Conservation (phyloP, 441 rosid genomes). For the Euphorbia schlechtendalii region DNA sequence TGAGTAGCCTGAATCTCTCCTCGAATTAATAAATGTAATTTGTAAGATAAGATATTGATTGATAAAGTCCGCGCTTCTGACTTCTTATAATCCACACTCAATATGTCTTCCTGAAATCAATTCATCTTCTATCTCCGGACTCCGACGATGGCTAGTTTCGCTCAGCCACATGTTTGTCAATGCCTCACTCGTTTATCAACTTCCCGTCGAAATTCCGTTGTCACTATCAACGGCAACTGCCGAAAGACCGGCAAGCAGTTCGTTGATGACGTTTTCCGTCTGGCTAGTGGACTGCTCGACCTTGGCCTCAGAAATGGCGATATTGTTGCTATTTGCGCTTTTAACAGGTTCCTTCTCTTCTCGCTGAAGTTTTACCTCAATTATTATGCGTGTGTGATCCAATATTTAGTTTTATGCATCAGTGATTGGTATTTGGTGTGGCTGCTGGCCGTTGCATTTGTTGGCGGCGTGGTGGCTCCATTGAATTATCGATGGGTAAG, state of each 20-base stretch:
- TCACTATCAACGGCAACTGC: slow-evolving; percentile 38
- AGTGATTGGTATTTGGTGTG: slow-evolving; percentile 69
- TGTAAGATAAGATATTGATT: neutral
- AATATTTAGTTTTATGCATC: neutral
- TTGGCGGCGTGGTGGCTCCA: slow-evolving; percentile 74
- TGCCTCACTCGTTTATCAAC: slow-evolving; percentile 55
- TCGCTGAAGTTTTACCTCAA: neutral
- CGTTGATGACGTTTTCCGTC: slow-evolving; percentile 40
- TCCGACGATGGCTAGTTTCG: slow-evolving; percentile 42
- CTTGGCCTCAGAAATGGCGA: slow-evolving; percentile 52
- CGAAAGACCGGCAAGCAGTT: slow-evolving; percentile 51
- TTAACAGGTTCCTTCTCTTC: slow-evolving; percentile 47
- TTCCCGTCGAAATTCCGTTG: slow-evolving; percentile 33
- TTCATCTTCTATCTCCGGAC: neutral
- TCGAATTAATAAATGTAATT: neutral
- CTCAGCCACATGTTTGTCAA: slow-evolving; percentile 63
- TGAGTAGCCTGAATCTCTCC: neutral
- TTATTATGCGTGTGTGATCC: neutral
- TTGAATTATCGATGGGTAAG: slow-evolving; percentile 85
- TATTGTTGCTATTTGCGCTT: slow-evolving; percentile 61
- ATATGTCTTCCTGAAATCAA: neutral
- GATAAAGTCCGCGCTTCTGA: neutral
- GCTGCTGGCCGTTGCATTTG: slow-evolving; percentile 62
- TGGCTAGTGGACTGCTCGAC: slow-evolving; percentile 42
- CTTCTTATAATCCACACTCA: no score